Evolutionary conservation across 352 stramenopile genomes (phyloP), one percentile per base, ranked within the genome.

Genomic region (Phytophthora rubi): DNA sequence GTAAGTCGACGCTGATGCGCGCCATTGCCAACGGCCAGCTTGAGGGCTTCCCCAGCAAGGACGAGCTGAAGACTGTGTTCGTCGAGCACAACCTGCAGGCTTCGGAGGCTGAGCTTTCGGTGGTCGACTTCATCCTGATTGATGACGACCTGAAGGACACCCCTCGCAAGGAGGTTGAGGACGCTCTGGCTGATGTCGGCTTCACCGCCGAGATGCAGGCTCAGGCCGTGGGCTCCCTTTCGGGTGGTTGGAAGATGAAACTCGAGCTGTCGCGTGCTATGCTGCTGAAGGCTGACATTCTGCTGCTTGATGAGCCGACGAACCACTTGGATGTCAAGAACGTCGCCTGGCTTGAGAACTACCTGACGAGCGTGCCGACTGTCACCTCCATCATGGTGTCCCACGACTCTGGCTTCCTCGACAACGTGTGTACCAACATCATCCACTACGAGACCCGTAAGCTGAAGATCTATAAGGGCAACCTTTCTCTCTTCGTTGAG

Each of bases 361-460:
- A 98, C 85, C 75, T 98, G 60, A 89, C 81, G 66, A 85, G 73
- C 49, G 86, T 97, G 62, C 73, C 80, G 26, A 94, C 98, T 65
- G 82, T 96, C 64, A 99, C 97, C 12, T 88, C 90, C 33, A 87
- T 98, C 49, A 94, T 99, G 52, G 96, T 99, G 53, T 98, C 90
- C 73, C 97, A 99, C 84, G 97, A 99, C 85, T 94, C 97, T 23
- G 89, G 91, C 13, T 99, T 99, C 84, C 79, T 99, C 18, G 98
- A 99, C 86, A 98, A 97, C 71, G 95, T 99, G 12, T 98, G 91
- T 72, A 99, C 97, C 2, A 98, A 99, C 85, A 98, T 98, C 28
- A 97, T 99, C 62, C 93, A 99, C 83, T 99, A 99, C 86, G 94
- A 99, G 75, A 95, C 87, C 71, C 95, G 85, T 53, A 93, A 96